Base-by-base conservation (phyloP, 2,329 filamentous ascomycete genomes). In the Trichoderma afroharzianum region DNA sequence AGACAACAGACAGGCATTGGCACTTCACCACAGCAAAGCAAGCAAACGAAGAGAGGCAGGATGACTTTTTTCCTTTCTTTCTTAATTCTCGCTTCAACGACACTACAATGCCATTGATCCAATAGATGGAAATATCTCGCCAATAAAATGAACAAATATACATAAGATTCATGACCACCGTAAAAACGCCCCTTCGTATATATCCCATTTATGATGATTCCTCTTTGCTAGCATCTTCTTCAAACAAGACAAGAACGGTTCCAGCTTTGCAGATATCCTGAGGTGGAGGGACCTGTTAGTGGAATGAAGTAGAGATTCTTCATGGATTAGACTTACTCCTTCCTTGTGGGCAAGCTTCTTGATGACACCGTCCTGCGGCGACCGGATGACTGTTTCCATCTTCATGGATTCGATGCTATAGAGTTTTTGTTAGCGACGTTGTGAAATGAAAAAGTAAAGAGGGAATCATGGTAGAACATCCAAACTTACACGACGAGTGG, bases 341-440 rank as follows among this genome's bases (percentile, higher is more conserved):
- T 91, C 88, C 77, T 90, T 89, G 78, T 94, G 92, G 50, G 92
- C 91, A 71, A 95, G 82, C 79, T 89, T 91, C 79, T 92, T 90
- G 73, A 95, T 87, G 1, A 90, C 84, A 7, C 92, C 92, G 72
- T 89, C 87, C 74, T 93, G 91, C 8, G 92, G 92, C 67, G 92
- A 93, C 72, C 92, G 87, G 76, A 95, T 94, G 1, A 94, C 91
- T 2, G 92, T 95, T 80, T 95, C 92, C 92, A 95, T 95, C 85
- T 95, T 95, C 92, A 95, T 95, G 72, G 92, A 94, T 82, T 95
- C 92, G 77, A 95, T 94, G 1, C 88, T 90, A 18, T 18, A 15
- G 11, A 14, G n/a, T 3, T 50, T 70, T 81, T 73, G 82, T 79
- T 64, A 76, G 39, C 4, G 26, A 33, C 21, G 83, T 82, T 53